Evolutionary conservation across 352 stramenopile species (phyloP), one percentile per base, ranked within the genome.

Genomic region (Phytophthora quininea): DNA sequence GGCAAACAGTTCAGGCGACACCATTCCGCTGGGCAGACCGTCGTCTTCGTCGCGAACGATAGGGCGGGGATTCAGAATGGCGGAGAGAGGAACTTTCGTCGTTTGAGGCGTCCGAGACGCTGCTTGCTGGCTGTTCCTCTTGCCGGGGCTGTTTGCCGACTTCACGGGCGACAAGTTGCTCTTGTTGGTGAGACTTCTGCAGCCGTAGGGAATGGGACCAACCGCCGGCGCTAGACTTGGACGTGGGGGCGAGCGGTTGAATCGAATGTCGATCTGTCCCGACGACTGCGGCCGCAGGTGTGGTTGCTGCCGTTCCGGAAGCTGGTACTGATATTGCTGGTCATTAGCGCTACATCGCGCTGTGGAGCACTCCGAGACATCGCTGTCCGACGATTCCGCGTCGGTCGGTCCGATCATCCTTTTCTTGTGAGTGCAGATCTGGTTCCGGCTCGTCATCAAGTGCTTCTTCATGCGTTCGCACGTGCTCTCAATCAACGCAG

Each of bases 391-490:
- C 3, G 69, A 52, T 30, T 77, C 70, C 3, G 54, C 14, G 5
- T 62, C 62, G 7, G 62, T 48, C 54, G 79, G 78, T 9, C 74
- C 66, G 9, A 69, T 30, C 6, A 85, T 51, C 15, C 57, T 71
- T 19, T 74, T 64, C 68, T 88, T 88, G 58, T 92, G 82, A 15
- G 62, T 62, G 31, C 83, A 73, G 7, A 92, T 64, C 11, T 90
- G 79, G 64, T 82, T 82, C 42, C 82, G 80, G 7, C 77, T 80
- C 4, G 51, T 48, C 2, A 48, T 38, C 8, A 93, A 56, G 3
- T 77, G 69, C 53, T 89, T 79, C 59, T 88, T 86, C 76, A 93
- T 85, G 29, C 80, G 77, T n/a, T 58, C 67, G 31, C 80, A 86
- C 3, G 80, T 89, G 55, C 52, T 77, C 35, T 89, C 77, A 19